Evolutionary conservation across 2,329 filamentous ascomycete genomes (phyloP).

Genomic region (Fusarium foetens): DNA sequence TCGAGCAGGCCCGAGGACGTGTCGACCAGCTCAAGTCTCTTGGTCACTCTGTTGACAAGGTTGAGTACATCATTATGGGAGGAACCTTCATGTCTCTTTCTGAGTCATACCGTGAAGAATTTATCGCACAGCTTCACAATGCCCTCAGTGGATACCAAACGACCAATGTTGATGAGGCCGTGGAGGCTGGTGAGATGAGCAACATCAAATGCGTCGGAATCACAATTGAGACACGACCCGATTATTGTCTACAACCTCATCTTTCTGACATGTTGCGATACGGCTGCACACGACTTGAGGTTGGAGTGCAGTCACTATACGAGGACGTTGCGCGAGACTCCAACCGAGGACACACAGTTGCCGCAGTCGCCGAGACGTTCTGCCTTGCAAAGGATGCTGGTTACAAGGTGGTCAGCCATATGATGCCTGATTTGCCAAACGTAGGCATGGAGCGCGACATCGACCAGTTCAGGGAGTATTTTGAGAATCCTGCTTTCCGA

Average conservation of each 20-base stretch:
- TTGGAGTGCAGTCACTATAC: slow-evolving; percentile 96
- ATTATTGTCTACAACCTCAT: slow-evolving; percentile 97
- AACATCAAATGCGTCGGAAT: slow-evolving; percentile 98
- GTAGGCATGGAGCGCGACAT: slow-evolving; percentile 98
- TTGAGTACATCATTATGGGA: slow-evolving; percentile 99
- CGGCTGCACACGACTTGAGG: slow-evolving; percentile 91
- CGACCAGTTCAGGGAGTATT: slow-evolving; percentile 97
- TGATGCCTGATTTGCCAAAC: slow-evolving; percentile 99
- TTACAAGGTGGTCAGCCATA: slow-evolving; percentile 98
- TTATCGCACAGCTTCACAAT: slow-evolving; percentile 96
- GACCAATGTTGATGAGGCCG: slow-evolving; percentile 92
- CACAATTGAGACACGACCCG: slow-evolving; percentile 95
- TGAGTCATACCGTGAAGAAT: slow-evolving; percentile 88
- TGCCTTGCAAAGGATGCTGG: slow-evolving; percentile 97
- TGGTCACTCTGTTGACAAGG: slow-evolving; percentile 97
- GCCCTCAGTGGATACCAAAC: slow-evolving; percentile 96
- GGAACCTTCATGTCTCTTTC: slow-evolving; percentile 98
- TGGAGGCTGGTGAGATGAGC: slow-evolving; percentile 93
- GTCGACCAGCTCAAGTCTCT: slow-evolving; percentile 97
- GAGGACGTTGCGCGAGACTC: slow-evolving; percentile 99
- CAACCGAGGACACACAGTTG: slow-evolving; percentile 95
- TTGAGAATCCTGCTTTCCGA: slow-evolving; percentile 93
- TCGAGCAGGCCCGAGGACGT: slow-evolving; percentile 93
- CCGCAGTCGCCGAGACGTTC: slow-evolving; percentile 95
- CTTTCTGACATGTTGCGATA: slow-evolving; percentile 97